phyloP scores from a whole-genome alignment of 306 rosid genomes.

The Luffa acutangula region DNA sequence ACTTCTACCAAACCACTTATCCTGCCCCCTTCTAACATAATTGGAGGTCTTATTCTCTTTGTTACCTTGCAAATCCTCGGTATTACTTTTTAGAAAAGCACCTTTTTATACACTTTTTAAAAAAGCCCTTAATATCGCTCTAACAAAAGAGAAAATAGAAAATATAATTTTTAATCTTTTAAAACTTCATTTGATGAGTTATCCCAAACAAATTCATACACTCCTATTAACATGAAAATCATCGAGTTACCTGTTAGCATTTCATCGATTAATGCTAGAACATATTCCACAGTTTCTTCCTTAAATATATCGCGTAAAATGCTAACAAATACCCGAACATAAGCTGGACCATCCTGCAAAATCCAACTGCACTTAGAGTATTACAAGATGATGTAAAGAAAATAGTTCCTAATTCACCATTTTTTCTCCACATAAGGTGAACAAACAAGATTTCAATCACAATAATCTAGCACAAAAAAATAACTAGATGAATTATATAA shows the following conservation, averaged over 20 bases:
- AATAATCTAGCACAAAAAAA: background rate
- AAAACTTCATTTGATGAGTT: too few relatives aligned
- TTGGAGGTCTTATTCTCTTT: background rate
- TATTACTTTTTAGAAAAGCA: background rate
- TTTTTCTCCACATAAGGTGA: background rate
- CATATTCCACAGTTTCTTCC: conserved; percentile 92
- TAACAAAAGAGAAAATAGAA: too few relatives aligned
- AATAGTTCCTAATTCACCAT: background rate
- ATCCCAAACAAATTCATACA: background rate
- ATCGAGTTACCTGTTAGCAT: conserved; percentile 66
- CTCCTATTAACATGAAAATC: background rate
- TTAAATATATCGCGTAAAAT: conserved; percentile 76
- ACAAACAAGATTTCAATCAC: background rate
- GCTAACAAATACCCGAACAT: conserved; percentile 69
- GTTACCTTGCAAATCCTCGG: background rate
- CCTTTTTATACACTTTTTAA: background rate
- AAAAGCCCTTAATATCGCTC: background rate
- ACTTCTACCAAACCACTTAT: background rate
- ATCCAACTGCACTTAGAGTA: background rate
- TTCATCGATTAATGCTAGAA: conserved; percentile 77
- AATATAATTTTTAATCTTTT: too few relatives aligned
- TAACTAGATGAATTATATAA: background rate
- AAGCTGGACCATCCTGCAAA: conserved; percentile 91
- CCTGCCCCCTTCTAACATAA: background rate
- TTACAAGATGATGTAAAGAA: background rate